Evolutionary conservation across 495 filamentous ascomycete genomes (phyloP), one percentile per base, ranked within the genome.

Genomic region (Glarea lozoyensis): DNA sequence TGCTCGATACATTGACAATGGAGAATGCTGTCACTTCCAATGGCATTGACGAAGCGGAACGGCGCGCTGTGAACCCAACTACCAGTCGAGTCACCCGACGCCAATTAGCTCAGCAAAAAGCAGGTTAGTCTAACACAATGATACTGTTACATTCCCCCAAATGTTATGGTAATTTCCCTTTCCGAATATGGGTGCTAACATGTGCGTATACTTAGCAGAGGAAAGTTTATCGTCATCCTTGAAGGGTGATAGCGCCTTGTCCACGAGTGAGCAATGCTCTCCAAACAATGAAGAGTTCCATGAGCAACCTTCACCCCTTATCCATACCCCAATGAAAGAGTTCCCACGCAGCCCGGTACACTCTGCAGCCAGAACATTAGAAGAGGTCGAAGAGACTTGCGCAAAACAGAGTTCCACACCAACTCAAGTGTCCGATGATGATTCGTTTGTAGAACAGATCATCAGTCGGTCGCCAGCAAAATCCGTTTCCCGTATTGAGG

Each of bases 401-500:
- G 24, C 17, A 23, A 15, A 44, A 29, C 34, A 53, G 37, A 36
- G 20, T 34, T 13, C 29, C n/a, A 32, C 29, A 2, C 18, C 40
- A 4, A 32, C 45, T 7, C 19, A 33, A 37, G 42, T 41, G 31
- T 36, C 17, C 19, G 43, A 37, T 3, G 47, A 53, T 5, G 60
- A 67, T 42, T 66, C 59, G n/a, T 66, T 65, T 38, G 34, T 61
- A 11, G 57, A 68, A 25, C 53, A 63, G n/a, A 60, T 65, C 41
- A 59, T 51, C 29, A 42, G 53, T 22, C 53, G 64, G 41, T 62
- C 67, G 7, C 65, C 65, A 17, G 53, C 60, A 13, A 65, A 67
- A 43, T 56, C 62, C 0, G 43, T 69, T 10, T 67, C 69, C 20
- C 71, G 73, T n/a, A 79, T 82, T 33, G 77, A 81, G 57, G 79